These are phyloP conservation scores for Chrysoporthe austroafricana DNA, from an alignment of 2,329 filamentous ascomycete species.

Conservation along the genomic window DNA sequence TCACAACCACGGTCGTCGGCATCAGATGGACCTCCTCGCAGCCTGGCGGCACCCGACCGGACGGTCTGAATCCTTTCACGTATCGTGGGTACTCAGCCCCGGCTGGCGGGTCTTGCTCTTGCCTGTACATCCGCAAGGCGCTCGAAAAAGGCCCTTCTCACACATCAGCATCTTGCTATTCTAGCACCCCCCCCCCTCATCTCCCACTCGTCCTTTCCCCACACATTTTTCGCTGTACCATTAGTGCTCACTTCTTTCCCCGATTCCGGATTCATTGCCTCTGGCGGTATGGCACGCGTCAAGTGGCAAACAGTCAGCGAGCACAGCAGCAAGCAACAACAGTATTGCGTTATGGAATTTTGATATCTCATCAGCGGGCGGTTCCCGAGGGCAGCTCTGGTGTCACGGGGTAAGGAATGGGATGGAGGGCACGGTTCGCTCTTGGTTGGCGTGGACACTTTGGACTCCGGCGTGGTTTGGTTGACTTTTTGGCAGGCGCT, in stretches of 20 bases:
- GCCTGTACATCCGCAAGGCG: conserved; percentile 10
- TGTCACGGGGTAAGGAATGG: not conserved
- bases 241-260: not conserved
- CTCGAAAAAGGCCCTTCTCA: not conserved
- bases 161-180: conserved; percentile 13
- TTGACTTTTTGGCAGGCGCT: conserved; percentile 12
- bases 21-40: not conserved
- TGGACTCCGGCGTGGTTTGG: not conserved
- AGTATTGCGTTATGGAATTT: conserved; percentile 16
- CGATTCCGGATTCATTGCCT: not conserved
- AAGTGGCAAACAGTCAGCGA: not conserved
- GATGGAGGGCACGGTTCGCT: not conserved
- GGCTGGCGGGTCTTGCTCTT: not conserved
- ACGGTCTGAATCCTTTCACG: too few relatives aligned
- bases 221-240: conserved; percentile 14
- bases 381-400: not conserved
- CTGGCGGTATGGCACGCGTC: not conserved
- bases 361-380: conserved; percentile 4
- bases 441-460: conserved; percentile 10
- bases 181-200: conserved; percentile 13
- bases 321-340: conserved; percentile 12
- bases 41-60: not conserved
- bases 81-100: too few relatives aligned
- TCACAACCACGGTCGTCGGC: not conserved
- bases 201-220: conserved; percentile 9